Conservation (phyloP, 2,329 filamentous ascomycete species). For the Endothia cerciana region DNA sequence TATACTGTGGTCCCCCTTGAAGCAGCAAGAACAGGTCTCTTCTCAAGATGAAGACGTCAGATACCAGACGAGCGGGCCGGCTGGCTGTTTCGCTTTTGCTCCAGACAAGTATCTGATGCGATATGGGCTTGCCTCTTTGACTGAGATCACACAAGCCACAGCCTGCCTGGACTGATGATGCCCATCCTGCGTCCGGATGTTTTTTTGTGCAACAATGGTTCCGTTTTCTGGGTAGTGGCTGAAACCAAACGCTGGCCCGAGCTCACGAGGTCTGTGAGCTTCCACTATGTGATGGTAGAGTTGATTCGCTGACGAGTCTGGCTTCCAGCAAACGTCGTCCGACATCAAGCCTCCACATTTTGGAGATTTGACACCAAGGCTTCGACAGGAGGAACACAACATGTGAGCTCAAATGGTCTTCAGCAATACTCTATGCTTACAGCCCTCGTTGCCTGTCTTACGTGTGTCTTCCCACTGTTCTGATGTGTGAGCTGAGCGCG, state of each 20-base stretch:
- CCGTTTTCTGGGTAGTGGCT: constrained; percentile 20
- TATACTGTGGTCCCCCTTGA: not conserved
- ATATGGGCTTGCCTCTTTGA: not conserved
- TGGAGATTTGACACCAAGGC: not conserved
- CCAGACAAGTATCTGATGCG: constrained; percentile 9
- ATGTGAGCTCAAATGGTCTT: not conserved
- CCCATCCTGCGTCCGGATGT: constrained; percentile 14
- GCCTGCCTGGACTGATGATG: constrained; percentile 7
- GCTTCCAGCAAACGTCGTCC: not conserved
- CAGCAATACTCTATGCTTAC: not conserved
- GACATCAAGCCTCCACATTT: not conserved
- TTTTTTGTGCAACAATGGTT: constrained; percentile 8
- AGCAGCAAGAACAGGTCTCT: constrained; percentile 6
- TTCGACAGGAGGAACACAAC: not conserved
- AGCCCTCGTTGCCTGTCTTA: not conserved
- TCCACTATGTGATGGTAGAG: constrained; percentile 2
- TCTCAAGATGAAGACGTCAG: constrained; percentile 4
- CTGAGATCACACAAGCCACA: not conserved
- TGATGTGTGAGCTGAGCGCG: not conserved
- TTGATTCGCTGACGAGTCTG: constrained; percentile 17
- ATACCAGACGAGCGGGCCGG: constrained; percentile 9
- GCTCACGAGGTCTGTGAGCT: constrained; percentile 1
- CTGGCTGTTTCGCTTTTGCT: constrained; percentile 18
- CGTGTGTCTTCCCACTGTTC: not conserved
- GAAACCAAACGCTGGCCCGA: constrained; percentile 23